These are phyloP conservation scores for Aureobasidium mangrovei DNA, from an alignment of 2,329 filamentous ascomycete genomes.

Conservation along the genomic window DNA sequence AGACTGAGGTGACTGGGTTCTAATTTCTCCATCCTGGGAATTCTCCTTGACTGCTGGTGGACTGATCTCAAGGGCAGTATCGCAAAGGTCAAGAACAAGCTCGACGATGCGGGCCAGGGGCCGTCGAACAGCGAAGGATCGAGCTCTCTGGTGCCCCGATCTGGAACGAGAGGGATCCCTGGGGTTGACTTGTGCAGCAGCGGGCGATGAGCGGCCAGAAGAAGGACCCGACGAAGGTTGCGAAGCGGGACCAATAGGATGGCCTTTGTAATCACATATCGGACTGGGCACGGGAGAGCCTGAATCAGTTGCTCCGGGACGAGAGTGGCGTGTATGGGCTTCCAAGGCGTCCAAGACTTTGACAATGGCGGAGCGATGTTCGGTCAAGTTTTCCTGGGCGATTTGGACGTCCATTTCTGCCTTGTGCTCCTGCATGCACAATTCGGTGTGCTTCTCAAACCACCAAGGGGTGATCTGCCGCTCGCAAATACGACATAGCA, in stretches of 20 bases:
- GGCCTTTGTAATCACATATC: conserved; percentile 72
- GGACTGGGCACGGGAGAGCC: conserved; percentile 24
- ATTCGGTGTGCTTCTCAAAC: conserved; percentile 98
- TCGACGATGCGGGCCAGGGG: conserved; percentile 92
- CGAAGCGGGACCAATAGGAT: conserved; percentile 69
- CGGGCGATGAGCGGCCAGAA: conserved; percentile 61
- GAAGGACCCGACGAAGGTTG: conserved; percentile 60
- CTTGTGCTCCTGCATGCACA: conserved; percentile 90
- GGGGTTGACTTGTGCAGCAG: conserved; percentile 50
- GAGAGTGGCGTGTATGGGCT: conserved; percentile 58
- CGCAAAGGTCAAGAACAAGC: conserved; percentile 85
- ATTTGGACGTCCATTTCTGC: conserved; percentile 98
- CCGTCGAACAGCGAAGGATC: conserved; percentile 84
- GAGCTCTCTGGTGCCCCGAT: conserved; percentile 68
- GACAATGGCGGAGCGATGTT: conserved; percentile 90
- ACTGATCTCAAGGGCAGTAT: conserved; percentile 91
- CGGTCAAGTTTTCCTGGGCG: conserved; percentile 81
- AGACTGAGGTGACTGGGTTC: conserved; percentile 91
- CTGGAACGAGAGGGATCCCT: conserved; percentile 58
- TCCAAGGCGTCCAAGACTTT: conserved; percentile 90
- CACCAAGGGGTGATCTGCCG: conserved; percentile 97
- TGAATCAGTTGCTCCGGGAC: conserved; percentile 44
- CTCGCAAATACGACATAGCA: conserved; percentile 94
- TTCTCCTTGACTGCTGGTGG: conserved; percentile 87
- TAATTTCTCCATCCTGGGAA: conserved; percentile 62